Base-by-base conservation (phyloP, 495 filamentous ascomycete genomes). In the Lasiosphaeriaceae sp. region DNA sequence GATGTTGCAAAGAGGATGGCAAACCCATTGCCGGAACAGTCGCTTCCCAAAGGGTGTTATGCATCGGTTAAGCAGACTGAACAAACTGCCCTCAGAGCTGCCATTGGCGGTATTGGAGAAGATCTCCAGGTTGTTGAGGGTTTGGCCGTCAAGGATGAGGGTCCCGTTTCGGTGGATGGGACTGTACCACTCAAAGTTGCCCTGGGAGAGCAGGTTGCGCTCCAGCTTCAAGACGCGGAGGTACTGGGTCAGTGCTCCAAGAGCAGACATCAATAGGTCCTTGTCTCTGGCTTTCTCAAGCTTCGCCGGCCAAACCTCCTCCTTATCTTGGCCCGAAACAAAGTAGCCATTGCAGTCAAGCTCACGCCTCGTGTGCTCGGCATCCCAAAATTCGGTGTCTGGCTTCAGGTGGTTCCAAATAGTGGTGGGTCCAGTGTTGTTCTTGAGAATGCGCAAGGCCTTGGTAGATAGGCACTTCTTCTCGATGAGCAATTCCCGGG, bases 31-130 rank as follows among this genome's bases (percentile, higher is more conserved):
- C 39, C 92, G 86, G 71, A 97, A 92, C 73, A 94, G 88, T 4
- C 95, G 86, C 76, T 99, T 99, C 51, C 93, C 95, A 63, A 97
- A 99, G 0, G 95, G 93, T 1, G 95, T 97, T 55, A 96, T 87
- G 69, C 95, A 99, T 22, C 90, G 83, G 70, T 99, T 97, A 12
- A 99, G 79, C 41, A 97, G 83, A 14, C 80, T 80, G 75, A 97
- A 97, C 3, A 99, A 74, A 0, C 94, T 97, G 21, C 95, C 95
- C 14, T 93, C 85, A 0, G 78, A 63, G 17, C 89, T 82, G 8
- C 93, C 93, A 68, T 97, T 93, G 62, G 88, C 90, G 1, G 87
- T 95, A 72, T 99, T 99, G 49, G 90, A 83, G 62, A 99, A 97
- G 9, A 98, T 86, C 68, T 99, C 95, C 52, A 99, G 84, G 67